phyloP scores from a whole-genome alignment of 2,329 filamentous ascomycete species.

The Calonectria hawksworthii region DNA sequence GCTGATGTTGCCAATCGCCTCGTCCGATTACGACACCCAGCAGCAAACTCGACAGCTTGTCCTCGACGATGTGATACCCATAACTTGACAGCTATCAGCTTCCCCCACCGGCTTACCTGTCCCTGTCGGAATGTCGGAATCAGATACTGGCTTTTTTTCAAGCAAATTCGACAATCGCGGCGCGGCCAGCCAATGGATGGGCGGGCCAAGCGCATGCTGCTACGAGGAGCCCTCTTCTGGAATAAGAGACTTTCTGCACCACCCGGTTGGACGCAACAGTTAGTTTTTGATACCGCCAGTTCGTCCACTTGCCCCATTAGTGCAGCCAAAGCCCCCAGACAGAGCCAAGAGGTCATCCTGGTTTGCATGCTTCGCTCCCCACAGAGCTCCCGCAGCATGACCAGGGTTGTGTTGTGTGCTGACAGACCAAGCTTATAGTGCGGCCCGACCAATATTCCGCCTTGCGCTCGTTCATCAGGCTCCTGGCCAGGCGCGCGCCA shows the following conservation, averaged over 20 bases:
- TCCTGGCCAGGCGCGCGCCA: conserved; percentile 20
- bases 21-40: background rate
- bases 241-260: conserved; percentile 23
- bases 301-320: conserved; percentile 14
- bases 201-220: conserved; percentile 29
- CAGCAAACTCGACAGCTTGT: background rate
- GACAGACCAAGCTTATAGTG: background rate
- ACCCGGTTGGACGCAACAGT: background rate
- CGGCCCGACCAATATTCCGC: conserved; percentile 28
- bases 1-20: background rate
- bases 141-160: conserved; percentile 3
- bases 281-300: conserved; percentile 32
- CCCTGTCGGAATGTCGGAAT: conserved; percentile 1
- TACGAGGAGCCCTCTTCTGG: conserved; percentile 3
- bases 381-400: background rate
- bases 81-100: background rate
- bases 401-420: background rate
- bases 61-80: background rate
- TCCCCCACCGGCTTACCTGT: background rate
- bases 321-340: conserved; percentile 8
- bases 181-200: conserved; percentile 21
- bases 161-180: background rate
- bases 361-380: conserved; percentile 8
- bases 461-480: conserved; percentile 18
- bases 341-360: conserved; percentile 8